Evolutionary conservation across 371 early-diverging fungal genomes (phyloP), one percentile per base, ranked within the genome.

Genomic region (Apophysomyces elegans): DNA sequence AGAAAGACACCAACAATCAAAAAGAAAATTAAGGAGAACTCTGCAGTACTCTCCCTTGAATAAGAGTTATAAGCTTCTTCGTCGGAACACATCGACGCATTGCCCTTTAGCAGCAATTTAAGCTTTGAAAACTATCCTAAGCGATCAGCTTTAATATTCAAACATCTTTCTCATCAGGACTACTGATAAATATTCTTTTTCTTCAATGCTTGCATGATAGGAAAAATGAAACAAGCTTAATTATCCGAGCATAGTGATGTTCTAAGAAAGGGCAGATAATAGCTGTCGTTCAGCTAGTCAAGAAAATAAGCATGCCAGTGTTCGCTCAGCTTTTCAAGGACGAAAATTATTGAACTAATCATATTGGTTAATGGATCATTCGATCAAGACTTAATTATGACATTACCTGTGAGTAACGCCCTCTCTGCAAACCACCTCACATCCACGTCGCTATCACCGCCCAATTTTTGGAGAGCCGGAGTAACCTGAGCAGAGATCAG

Each of bases 381-480:
- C 14, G 6, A 54, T 16, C 1, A 54, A 11, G 2, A 57, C 14
- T 32, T 32, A n/a, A 0, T 13, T 1, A 36, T 4, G 58, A 58
- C 35, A 7, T 37, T 77, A 84, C 85, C 84, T 68, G 80, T 63
- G 44, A 86, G 63, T 58, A 95, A 70, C 2, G 96, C 95, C 71
- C 86, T 85, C 60, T 90, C 87, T 11, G 97, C 96, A 85, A 88
- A 98, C 84, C 85, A 98, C 66, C 93, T 87, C 36, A 99, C 99
- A 74, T 99, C 99, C 7, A 84, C 84, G 74, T 99, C 99, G 4
- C 82, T 58, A 72, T 99, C 99, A 70, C 91, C 90, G 56, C 79
- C 81, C 56, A 99, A 80, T 71, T 92, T 93, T 46, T 81, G 75
- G 37, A 99, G 86, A 8, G 90, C 86, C 9, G 96, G 93, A 61